Evolutionary conservation across 2,329 filamentous ascomycete species (phyloP).

Genomic region (Fusarium armeniacum): DNA sequence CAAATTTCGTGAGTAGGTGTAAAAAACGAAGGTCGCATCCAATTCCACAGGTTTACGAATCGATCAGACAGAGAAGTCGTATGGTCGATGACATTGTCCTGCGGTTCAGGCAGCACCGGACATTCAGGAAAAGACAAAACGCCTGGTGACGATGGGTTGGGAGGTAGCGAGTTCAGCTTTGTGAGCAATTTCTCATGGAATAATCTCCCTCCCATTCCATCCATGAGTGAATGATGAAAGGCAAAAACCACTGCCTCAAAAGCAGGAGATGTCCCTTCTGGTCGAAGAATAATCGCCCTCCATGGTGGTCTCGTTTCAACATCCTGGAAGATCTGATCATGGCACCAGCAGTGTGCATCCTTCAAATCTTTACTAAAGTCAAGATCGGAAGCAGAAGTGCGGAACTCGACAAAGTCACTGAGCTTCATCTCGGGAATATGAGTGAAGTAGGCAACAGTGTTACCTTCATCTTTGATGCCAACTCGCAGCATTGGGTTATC

Average conservation of each 20-base stretch:
- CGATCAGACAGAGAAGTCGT: conserved; percentile 58
- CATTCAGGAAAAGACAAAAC: conserved; percentile 49
- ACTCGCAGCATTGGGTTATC: conserved; percentile 64
- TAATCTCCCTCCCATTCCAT: conserved; percentile 63
- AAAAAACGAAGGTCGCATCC: conserved; percentile 59
- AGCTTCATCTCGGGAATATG: conserved; percentile 61
- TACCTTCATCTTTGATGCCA: conserved; percentile 62
- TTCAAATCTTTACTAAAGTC: conserved; percentile 54
- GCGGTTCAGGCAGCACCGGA: conserved; percentile 55
- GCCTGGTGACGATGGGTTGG: conserved; percentile 4
- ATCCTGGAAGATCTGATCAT: conserved; percentile 60
- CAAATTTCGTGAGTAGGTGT: conserved; percentile 54
- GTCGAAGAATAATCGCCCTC: conserved; percentile 59
- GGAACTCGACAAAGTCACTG: conserved; percentile 58
- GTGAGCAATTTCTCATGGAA: conserved; percentile 65
- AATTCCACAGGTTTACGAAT: conserved; percentile 57
- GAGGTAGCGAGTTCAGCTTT: conserved; percentile 55
- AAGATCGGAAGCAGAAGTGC: conserved; percentile 36
- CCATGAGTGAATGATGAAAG: conserved; percentile 67
- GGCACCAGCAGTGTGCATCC: conserved; percentile 55
- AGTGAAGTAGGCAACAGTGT: conserved; percentile 60
- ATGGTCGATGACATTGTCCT: conserved; percentile 60
- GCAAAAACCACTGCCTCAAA: conserved; percentile 62
- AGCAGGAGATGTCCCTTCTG: conserved; percentile 19
- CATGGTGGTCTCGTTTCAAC: conserved; percentile 61